Base-by-base conservation (phyloP, 805 yeast genomes). In the Ogataea corticis region DNA sequence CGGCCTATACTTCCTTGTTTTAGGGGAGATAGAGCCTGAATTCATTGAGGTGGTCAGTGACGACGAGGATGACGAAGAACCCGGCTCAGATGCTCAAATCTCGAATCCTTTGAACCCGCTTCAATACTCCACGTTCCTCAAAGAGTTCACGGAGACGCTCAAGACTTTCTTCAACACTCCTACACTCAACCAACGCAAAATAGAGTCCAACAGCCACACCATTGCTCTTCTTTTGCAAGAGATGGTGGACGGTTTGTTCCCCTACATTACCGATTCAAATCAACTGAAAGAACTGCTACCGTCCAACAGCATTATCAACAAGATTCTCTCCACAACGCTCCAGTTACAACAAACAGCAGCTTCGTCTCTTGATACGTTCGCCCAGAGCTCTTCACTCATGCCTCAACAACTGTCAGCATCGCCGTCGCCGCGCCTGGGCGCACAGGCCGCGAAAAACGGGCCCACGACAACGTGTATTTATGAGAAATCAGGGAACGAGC, bases 171-270 rank as follows among this genome's bases (percentile, higher is more conserved):
- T 79, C 33, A 76, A 76, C 17, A 48, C 58, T 2, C 46, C 63
- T 2, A 82, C 82, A 2, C 59, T 90, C 25, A 73, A 80, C 2
- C 63, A 79, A 1, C 59, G 76, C 19, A 85, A 82, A 52, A 66
- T 94, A 10, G 83, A 77, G 43, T 77, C 84, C 36, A 85, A 89
- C 58, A 76, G 75, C 52, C 95, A 89, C 57, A 79, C 86, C 1
- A 65, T 90, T 36, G 75, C 85, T 27, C 69, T 89, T 55, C 65
- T 92, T 30, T 67, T 91, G 49, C 85, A 82, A 57, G 94, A 87
- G 58, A 79, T 87, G 80, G 59, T 90, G 12, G 96, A 88, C 54
- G 83, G 80, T 32, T 91, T 92, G 3, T 72, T 75, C 28, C 96
- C 97, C 2, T 78, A 77, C 51, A 69, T 78, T 38, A 81, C 89